These are phyloP conservation scores for Plasmodium chabaudi DNA, from an alignment of 169 alveolate genomes.

Conservation along the genomic window DNA sequence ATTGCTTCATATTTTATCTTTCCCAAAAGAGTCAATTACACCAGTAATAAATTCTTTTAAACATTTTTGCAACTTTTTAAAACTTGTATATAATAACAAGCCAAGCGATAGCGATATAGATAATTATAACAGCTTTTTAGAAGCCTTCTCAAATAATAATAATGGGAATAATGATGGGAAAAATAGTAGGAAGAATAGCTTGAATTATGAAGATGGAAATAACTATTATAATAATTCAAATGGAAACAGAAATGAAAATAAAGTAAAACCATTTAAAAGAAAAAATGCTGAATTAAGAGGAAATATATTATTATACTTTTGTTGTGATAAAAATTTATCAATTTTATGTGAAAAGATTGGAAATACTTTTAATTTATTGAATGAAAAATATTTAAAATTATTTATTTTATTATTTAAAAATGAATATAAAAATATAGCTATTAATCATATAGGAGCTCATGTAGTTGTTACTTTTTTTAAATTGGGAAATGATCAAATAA, in stretches of 20 bases:
- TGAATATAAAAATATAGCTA: constrained; percentile 58
- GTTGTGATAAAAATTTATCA: constrained; percentile 54
- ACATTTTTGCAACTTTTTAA: constrained; percentile 58
- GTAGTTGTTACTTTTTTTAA: constrained; percentile 61
- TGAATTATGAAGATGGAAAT: neutral
- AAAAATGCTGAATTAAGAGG: constrained; percentile 47
- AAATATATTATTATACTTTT: constrained; percentile 54
- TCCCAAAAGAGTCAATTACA: constrained; percentile 51
- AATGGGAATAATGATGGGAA: neutral
- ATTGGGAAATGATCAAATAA: constrained; percentile 34
- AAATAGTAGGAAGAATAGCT: neutral
- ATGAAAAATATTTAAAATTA: constrained; percentile 43
- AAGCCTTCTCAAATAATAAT: constrained; percentile 10
- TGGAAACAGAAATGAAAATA: neutral
- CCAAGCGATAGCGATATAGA: constrained; percentile 43
- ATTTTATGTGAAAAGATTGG: constrained; percentile 71
- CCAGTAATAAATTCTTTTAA: constrained; percentile 45
- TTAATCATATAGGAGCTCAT: constrained; percentile 49
- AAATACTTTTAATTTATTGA: constrained; percentile 46
- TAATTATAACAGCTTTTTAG: constrained; percentile 14
- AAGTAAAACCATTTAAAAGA: constrained; percentile 25
- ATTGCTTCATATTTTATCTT: constrained; percentile 29
- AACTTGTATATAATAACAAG: constrained; percentile 25
- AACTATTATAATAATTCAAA: neutral
- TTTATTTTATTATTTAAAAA: constrained; percentile 49